Percentiles rank a stretch among this genome's conserved stretches.
These are phyloP conservation scores for Claviceps purpurea DNA, from an alignment of 2,329 filamentous ascomycete genomes.

Conservation along the genomic window DNA sequence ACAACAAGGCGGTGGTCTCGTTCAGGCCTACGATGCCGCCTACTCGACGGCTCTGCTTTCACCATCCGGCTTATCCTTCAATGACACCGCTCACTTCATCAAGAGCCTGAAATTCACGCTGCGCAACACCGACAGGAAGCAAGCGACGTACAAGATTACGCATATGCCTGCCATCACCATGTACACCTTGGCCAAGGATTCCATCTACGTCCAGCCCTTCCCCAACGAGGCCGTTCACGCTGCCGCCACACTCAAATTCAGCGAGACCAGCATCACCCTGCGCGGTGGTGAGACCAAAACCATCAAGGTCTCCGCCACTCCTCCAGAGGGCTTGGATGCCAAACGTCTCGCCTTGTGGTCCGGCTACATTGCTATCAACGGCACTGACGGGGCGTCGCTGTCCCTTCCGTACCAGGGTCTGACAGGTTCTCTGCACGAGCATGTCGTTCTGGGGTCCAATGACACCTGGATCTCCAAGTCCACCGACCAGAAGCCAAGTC, in stretches of 20 bases:
- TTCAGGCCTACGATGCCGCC: conserved; percentile 47
- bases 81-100: conserved; percentile 46
- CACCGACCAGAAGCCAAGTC: conserved; percentile 14
- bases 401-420: conserved; percentile 29
- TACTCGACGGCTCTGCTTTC: conserved; percentile 38
- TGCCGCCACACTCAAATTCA: conserved; percentile 20
- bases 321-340: conserved; percentile 4
- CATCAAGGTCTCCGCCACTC: conserved; percentile 3
- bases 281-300: conserved; percentile 2
- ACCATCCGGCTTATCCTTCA: conserved; percentile 46
- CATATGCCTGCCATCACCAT: conserved; percentile 37
- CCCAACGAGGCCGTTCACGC: conserved; percentile 30
- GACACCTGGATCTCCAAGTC: conserved; percentile 20
- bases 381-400: conserved; percentile 23
- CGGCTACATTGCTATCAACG: conserved; percentile 14
- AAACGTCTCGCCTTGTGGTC: conserved; percentile 8
- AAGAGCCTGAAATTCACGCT: conserved; percentile 38
- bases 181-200: conserved; percentile 30
- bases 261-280: conserved; percentile 5
- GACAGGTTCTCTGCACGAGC: conserved; percentile 20
- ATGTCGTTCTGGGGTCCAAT: conserved; percentile 11
- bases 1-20: conserved; percentile 47
- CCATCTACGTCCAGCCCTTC: conserved; percentile 26
- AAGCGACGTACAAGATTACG: conserved; percentile 37
- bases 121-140: conserved; percentile 35